phyloP scores from a whole-genome alignment of 2,329 filamentous ascomycete species.

The Aspergillus ochraceoroseus region DNA sequence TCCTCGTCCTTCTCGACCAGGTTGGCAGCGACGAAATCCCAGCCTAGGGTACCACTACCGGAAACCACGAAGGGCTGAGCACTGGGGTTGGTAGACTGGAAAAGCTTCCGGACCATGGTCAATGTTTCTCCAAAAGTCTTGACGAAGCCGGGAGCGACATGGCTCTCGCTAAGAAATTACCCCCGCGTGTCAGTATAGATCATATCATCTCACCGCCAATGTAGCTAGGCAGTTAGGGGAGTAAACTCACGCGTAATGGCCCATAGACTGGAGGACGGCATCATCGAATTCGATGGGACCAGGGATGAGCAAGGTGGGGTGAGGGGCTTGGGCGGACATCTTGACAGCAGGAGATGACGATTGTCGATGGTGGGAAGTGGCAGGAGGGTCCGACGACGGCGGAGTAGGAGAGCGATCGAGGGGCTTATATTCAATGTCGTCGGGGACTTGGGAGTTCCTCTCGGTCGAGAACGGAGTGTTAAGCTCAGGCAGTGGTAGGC shows the following conservation, averaged over 20 bases:
- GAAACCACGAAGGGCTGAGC: conserved; percentile 91
- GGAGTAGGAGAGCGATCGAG: conserved; percentile 31
- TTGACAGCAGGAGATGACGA: conserved; percentile 31
- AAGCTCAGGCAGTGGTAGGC: conserved; percentile 51
- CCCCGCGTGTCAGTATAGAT: too few species aligned
- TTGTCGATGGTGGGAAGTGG: conserved; percentile 10
- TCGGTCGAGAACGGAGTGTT: conserved; percentile 62
- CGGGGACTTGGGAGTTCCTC: conserved; percentile 47
- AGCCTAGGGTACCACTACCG: conserved; percentile 90
- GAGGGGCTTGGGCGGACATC: conserved; percentile 57
- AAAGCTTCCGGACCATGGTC: conserved; percentile 81
- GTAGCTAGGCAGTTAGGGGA: too few species aligned
- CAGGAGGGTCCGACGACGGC: conserved; percentile 16
- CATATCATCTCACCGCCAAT: too few species aligned
- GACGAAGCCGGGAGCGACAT: conserved; percentile 85
- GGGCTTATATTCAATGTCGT: conserved; percentile 53
- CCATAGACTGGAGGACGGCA: conserved; percentile 91
- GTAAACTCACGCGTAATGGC: conserved; percentile 62
- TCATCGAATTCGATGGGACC: conserved; percentile 98
- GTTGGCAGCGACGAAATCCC: conserved; percentile 95
- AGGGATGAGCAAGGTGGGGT: conserved; percentile 82
- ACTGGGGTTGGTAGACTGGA: conserved; percentile 76
- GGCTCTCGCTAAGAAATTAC: conserved; percentile 66
- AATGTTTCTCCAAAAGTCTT: conserved; percentile 86
- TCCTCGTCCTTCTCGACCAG: conserved; percentile 83